Evolutionary conservation across 1,284 basidiomycete genomes (phyloP).

Genomic region (Tilletia caries): DNA sequence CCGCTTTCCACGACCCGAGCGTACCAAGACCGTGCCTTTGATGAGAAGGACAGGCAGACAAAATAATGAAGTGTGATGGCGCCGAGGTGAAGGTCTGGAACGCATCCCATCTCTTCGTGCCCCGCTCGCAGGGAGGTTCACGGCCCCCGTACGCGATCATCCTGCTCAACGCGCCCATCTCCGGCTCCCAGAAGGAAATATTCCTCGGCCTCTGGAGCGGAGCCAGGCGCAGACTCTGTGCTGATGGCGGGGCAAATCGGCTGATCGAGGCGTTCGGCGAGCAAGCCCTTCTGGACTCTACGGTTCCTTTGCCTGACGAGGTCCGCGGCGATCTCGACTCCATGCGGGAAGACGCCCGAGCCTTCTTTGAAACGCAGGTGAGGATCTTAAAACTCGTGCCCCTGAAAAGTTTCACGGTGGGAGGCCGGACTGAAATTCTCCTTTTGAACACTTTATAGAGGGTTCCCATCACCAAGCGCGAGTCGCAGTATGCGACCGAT

Average conservation of each 20-base stretch:
- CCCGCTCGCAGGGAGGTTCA: not conserved
- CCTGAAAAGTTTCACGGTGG: not conserved
- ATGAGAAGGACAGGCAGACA: too few relatives aligned
- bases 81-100: not conserved
- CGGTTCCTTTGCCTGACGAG: constrained; percentile 63
- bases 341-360: constrained; percentile 68
- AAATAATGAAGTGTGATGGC: too few relatives aligned
- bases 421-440: not conserved
- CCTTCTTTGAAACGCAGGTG: constrained; percentile 67
- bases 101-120: not conserved
- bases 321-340: constrained; percentile 95
- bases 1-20: too few relatives aligned
- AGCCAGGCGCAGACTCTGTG: constrained; percentile 62
- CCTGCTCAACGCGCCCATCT: constrained; percentile 38
- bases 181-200: constrained; percentile 24
- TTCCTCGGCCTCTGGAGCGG: constrained; percentile 32
- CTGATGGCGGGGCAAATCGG: constrained; percentile 90
- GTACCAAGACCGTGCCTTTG: too few relatives aligned
- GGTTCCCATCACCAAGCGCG: constrained; percentile 67
- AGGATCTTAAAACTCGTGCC: constrained; percentile 22
- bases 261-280: constrained; percentile 65
- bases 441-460: constrained; percentile 57
- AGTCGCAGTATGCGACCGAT: constrained; percentile 81
- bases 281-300: not conserved
- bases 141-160: constrained; percentile 28